A percentile compares a stretch with the other conserved stretches of the same genome.
Conservation (phyloP, 192 early-diverging fungal species). For the Entrophospora sp. region DNA sequence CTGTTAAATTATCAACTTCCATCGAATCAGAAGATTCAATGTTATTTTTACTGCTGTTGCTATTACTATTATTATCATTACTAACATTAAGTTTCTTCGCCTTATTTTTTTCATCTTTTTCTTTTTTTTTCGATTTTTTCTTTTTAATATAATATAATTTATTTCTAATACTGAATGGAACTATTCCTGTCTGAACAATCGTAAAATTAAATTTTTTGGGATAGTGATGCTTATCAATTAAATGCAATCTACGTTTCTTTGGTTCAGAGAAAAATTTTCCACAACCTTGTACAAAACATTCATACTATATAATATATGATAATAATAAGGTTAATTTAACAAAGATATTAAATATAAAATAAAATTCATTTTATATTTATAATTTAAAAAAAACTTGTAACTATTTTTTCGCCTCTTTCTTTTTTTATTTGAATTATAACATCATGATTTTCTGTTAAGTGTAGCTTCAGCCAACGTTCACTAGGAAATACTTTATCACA, state of each 20-base stretch:
- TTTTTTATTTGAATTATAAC: slow-evolving; percentile 32
- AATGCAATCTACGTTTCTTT: slow-evolving; percentile 34
- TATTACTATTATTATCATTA: too few relatives aligned
- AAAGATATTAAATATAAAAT: not conserved
- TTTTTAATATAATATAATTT: too few relatives aligned
- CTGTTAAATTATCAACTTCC: not conserved
- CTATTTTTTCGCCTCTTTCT: slow-evolving; percentile 43
- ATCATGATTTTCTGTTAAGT: slow-evolving; percentile 41
- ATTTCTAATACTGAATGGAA: slow-evolving; percentile 20
- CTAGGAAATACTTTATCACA: slow-evolving; percentile 42
- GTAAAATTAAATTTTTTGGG: slow-evolving; percentile 42
- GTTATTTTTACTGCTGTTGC: not conserved
- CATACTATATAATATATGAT: slow-evolving; percentile 31
- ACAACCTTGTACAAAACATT: slow-evolving; percentile 45
- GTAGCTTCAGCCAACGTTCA: slow-evolving; percentile 37
- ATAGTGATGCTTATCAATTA: slow-evolving; percentile 47
- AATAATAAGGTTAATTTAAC: not conserved
- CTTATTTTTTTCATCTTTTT: slow-evolving; percentile 1
- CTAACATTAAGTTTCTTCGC: not conserved
- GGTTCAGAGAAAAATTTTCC: slow-evolving; percentile 27
- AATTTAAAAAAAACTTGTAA: too few relatives aligned
- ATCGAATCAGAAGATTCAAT: not conserved
- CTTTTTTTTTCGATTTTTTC: not conserved
- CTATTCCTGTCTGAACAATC: slow-evolving; percentile 31
- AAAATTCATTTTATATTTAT: too few relatives aligned